Evolutionary conservation across 768 basidiomycete species (phyloP).

Genomic region (Xanthoconium purpureum): DNA sequence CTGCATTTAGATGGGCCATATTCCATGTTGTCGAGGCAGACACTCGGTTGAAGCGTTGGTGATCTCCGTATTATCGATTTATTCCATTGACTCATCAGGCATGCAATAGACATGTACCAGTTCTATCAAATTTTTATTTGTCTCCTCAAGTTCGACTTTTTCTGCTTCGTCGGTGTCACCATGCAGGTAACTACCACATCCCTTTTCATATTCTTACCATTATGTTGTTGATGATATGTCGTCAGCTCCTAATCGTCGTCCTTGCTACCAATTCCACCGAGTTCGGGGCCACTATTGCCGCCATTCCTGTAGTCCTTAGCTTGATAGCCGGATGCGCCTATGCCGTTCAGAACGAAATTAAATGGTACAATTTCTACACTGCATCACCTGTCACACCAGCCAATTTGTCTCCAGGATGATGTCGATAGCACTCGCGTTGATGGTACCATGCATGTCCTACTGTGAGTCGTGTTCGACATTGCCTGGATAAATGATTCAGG

Average conservation of each 20-base stretch:
- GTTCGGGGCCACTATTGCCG: conserved; percentile 78
- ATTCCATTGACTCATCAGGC: conserved; percentile 1
- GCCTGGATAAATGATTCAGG: not conserved
- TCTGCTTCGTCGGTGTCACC: conserved; percentile 79
- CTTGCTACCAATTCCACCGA: conserved; percentile 61
- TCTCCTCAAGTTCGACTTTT: conserved; percentile 87
- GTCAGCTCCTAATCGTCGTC: conserved; percentile 78
- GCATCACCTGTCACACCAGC: not conserved
- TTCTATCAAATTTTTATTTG: conserved; percentile 87
- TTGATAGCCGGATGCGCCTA: conserved; percentile 62
- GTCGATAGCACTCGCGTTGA: conserved; percentile 65
- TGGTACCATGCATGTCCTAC: conserved; percentile 74
- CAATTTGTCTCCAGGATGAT: conserved; percentile 48
- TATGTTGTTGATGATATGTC: not conserved
- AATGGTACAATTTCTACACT: conserved; percentile 48
- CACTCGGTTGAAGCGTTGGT: conserved; percentile 76
- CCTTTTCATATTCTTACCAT: not conserved
- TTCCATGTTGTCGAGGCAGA: conserved; percentile 89
- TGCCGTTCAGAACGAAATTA: conserved; percentile 79
- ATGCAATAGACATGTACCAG: conserved; percentile 72
- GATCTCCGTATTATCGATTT: not conserved
- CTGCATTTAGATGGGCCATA: conserved; percentile 70
- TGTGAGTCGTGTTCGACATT: conserved; percentile 44
- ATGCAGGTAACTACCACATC: conserved; percentile 59
- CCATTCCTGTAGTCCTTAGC: conserved; percentile 74